phyloP scores from a whole-genome alignment of 495 filamentous ascomycete species.

The Chaetomidium leptoderma region DNA sequence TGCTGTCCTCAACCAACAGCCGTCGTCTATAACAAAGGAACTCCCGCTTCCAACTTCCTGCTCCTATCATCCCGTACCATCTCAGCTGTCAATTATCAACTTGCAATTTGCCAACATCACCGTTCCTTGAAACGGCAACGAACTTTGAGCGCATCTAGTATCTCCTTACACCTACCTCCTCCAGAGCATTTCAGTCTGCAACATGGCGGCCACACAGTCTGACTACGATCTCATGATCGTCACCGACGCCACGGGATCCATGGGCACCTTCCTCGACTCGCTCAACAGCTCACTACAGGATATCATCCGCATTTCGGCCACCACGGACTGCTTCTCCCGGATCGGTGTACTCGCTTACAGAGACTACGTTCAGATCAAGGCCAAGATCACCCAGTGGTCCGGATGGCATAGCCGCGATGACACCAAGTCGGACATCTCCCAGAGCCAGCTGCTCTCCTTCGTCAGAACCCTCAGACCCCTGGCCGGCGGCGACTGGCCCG shows the following conservation, averaged over 20 bases:
- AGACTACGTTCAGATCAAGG: slow-evolving; percentile 35
- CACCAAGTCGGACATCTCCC: slow-evolving; percentile 11
- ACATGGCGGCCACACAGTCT: slow-evolving; percentile 11
- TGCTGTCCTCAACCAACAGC: neutral
- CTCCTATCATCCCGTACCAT: too few relatives aligned
- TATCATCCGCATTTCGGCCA: slow-evolving; percentile 42
- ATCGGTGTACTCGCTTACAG: slow-evolving; percentile 45
- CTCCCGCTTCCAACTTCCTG: neutral
- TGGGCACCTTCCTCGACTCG: slow-evolving; percentile 36
- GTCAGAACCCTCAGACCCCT: neutral
- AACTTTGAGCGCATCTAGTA: neutral
- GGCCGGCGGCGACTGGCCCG: slow-evolving; percentile 38
- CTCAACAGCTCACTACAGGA: slow-evolving; percentile 42
- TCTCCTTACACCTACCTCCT: too few relatives aligned
- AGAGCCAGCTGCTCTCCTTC: slow-evolving; percentile 21
- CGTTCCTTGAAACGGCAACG: too few relatives aligned
- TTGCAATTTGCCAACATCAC: too few relatives aligned
- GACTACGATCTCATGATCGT: slow-evolving; percentile 38
- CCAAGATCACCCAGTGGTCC: slow-evolving; percentile 37
- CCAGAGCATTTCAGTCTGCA: neutral
- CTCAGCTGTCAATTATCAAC: too few relatives aligned
- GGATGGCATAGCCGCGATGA: slow-evolving; percentile 34
- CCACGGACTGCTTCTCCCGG: slow-evolving; percentile 43
- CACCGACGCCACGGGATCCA: slow-evolving; percentile 45
- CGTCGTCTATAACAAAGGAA: neutral